phyloP scores from a whole-genome alignment of 345 rosid genomes.

The Pistacia vera region DNA sequence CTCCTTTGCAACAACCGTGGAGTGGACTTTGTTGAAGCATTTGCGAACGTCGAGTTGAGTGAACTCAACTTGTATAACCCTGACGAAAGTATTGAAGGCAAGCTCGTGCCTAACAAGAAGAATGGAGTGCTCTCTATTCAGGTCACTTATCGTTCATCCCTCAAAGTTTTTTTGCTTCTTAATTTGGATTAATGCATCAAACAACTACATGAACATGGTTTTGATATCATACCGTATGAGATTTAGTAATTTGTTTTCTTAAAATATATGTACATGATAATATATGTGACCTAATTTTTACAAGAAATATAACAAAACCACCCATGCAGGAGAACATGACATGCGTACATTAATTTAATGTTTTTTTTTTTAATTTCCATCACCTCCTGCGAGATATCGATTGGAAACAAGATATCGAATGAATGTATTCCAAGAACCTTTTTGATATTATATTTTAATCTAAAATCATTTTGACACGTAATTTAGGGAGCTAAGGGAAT shows the following conservation, averaged over 20 bases:
- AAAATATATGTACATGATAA: too few species aligned
- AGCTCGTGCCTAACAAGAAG: conserved; percentile 59
- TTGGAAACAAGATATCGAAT: too few species aligned
- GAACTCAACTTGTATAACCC: conserved; percentile 69
- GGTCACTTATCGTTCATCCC: conserved; percentile 37
- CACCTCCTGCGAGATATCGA: too few species aligned
- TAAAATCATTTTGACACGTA: too few species aligned
- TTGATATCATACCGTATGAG: too few species aligned
- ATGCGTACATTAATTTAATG: too few species aligned
- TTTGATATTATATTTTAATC: too few species aligned
- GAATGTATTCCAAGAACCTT: too few species aligned
- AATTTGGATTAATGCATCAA: too few species aligned
- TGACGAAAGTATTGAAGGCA: conserved; percentile 62
- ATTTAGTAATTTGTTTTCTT: too few species aligned
- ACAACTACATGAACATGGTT: too few species aligned
- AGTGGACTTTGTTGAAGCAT: conserved; percentile 68
- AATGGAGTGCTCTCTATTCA: conserved; percentile 70
- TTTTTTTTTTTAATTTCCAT: too few species aligned
- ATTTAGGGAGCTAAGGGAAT: neutral
- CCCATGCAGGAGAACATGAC: neutral
- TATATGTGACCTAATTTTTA: neutral
- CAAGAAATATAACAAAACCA: neutral
- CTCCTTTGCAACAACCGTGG: conserved; percentile 84
- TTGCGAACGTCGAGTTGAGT: conserved; percentile 54
- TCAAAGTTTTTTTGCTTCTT: neutral